Base-by-base conservation (phyloP, 2,329 filamentous ascomycete genomes). In the Xylaria sp. region DNA sequence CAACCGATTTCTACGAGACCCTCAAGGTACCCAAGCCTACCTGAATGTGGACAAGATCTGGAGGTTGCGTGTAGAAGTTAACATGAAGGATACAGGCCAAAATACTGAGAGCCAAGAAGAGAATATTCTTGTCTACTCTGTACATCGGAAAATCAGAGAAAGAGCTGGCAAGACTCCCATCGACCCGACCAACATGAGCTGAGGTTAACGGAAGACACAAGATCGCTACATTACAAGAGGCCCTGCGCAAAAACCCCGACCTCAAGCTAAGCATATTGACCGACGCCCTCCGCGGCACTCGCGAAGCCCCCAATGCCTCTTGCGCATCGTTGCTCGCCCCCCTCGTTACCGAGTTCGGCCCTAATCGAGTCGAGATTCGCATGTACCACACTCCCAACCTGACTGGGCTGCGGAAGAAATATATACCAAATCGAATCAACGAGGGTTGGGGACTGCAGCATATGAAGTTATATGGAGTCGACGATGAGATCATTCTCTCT, bases 311-410 rank as follows among this genome's bases (percentile, higher is more conserved):
- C 0, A 82, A 93, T 15, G 86, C 94, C 56, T 97, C 94, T 73
- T 96, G 92, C 80, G 96, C 94, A 2, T 98, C 94, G 12, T 85
- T 99, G 13, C 87, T 99, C 46, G 92, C 91, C 6, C 91, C 94
- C 0, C 83, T 99, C n/a, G 87, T 97, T 12, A 82, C 86, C 7
- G 93, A 97, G 75, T 97, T 98, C 81, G 94, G 95, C 0, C 79
- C 90, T 4, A 90, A 93, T 1, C 88, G 95, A 46, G 94, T 99
- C 50, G 94, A 98, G 77, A 90, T 99, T 72, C 92, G 94, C 75
- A 97, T 99, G 94, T 99, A 97, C 78, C 96, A 99, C 81, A 99
- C 96, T 0, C 96, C 96, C 0, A 99, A 99, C 77, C 82, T 99
- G 72, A 97, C 93, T 2, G 96, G 96, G 0, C 75, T 97, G 66